Percentiles rank a stretch among this genome's conserved stretches.
These are phyloP conservation scores for Eremothecium cymbalariae DNA, from an alignment of 1,139 yeast genomes.

Conservation along the genomic window DNA sequence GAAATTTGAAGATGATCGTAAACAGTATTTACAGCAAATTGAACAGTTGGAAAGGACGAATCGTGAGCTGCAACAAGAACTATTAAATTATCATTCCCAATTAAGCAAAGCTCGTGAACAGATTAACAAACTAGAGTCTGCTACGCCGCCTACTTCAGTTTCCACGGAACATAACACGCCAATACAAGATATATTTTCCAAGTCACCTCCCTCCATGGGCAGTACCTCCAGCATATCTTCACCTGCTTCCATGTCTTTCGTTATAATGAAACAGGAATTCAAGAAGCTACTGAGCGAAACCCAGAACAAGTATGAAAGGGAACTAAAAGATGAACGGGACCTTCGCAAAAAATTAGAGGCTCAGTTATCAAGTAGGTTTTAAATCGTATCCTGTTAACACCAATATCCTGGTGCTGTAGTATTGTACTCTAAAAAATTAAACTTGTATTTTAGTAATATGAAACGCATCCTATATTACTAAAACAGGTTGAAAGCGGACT, in stretches of 20 bases:
- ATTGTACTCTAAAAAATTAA: no score
- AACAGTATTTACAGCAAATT: slow-evolving; percentile 25
- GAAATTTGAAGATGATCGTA: slow-evolving; percentile 29
- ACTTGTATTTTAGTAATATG: no score
- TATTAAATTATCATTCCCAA: slow-evolving; percentile 23
- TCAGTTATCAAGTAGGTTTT: slow-evolving; percentile 13
- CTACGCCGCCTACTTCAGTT: slow-evolving; percentile 5
- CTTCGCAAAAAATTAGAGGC: slow-evolving; percentile 18
- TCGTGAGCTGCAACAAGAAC: slow-evolving; percentile 27
- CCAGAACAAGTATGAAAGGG: slow-evolving; percentile 27
- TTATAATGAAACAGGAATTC: slow-evolving; percentile 29
- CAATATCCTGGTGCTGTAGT: no score
- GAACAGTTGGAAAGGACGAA: slow-evolving; percentile 26
- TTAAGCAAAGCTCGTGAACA: slow-evolving; percentile 17
- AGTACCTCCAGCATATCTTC: slow-evolving; percentile 8
- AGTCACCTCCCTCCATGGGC: slow-evolving; percentile 14
- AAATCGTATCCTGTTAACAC: no score
- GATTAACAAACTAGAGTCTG: slow-evolving; percentile 11
- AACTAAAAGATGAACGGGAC: slow-evolving; percentile 25
- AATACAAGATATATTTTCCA: slow-evolving; percentile 10
- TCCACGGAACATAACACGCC: slow-evolving; percentile 8
- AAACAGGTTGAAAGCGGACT: no score
- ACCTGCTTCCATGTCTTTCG: slow-evolving; percentile 20
- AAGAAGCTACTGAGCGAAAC: slow-evolving; percentile 27
- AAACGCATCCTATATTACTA: no score